Evolutionary conservation across 306 rosid genomes (phyloP).

Genomic region (Pueraria montana): DNA sequence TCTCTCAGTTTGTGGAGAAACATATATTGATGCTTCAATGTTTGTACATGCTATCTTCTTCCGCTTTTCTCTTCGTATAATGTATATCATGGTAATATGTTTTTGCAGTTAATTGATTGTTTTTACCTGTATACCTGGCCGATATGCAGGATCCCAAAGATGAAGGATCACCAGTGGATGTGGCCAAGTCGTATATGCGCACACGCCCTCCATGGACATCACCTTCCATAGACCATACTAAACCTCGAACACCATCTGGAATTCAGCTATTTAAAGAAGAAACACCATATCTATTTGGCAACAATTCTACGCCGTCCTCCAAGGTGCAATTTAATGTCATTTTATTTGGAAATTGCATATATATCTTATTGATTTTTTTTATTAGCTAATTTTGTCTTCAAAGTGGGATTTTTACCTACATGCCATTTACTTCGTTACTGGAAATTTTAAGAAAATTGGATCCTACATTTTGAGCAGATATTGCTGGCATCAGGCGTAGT

Average conservation of each 20-base stretch:
- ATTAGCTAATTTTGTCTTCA: background rate
- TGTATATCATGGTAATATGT: conserved; percentile 26
- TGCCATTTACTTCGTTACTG: background rate
- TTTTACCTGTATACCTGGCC: conserved; percentile 31
- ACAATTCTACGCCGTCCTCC: conserved; percentile 63
- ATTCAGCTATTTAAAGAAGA: conserved; percentile 74
- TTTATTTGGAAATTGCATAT: conserved; percentile 8
- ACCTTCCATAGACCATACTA: conserved; percentile 68
- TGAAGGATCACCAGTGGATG: conserved; percentile 88
- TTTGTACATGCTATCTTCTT: conserved; percentile 32
- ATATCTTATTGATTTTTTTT: conserved; percentile 16
- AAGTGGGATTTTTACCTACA: conserved; percentile 5
- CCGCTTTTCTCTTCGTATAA: conserved; percentile 11
- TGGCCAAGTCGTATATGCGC: conserved; percentile 89
- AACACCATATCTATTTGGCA: conserved; percentile 68
- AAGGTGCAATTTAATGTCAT: conserved; percentile 66
- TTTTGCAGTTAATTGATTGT: conserved; percentile 22
- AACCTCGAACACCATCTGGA: conserved; percentile 64
- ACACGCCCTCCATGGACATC: conserved; percentile 92
- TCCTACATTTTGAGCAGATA: conserved; percentile 6
- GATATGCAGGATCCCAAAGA: conserved; percentile 70
- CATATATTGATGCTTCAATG: background rate
- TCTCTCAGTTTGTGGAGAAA: conserved; percentile 17
- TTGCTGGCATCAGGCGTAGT: background rate
- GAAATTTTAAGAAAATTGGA: conserved; percentile 9